These are phyloP conservation scores for Wickerhamomyces xylosicus DNA, from an alignment of 805 yeast species.

Conservation along the genomic window DNA sequence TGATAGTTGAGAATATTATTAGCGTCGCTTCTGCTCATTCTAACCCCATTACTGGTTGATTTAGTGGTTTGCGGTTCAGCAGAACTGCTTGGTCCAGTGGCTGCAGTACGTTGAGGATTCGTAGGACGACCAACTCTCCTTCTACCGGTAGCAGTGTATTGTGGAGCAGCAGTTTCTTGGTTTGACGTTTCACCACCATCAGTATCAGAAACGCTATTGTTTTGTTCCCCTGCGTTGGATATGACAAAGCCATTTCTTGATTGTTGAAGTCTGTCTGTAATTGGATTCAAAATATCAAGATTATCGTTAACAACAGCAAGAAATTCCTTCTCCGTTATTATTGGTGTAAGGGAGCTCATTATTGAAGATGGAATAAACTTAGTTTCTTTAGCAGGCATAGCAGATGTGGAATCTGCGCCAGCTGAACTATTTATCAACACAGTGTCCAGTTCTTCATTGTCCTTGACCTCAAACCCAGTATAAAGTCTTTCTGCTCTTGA, in stretches of 20 bases:
- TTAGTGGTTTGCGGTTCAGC: conserved; percentile 1
- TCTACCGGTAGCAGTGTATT: neutral
- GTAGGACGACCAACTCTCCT: neutral
- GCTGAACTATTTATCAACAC: conserved; percentile 2
- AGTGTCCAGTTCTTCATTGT: too few relatives aligned
- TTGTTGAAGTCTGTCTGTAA: too few relatives aligned
- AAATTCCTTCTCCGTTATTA: conserved; percentile 24
- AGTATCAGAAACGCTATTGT: conserved; percentile 6
- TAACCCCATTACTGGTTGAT: conserved; percentile 1
- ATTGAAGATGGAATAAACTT: conserved; percentile 7
- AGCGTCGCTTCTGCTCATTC: conserved; percentile 5
- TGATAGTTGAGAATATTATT: conserved; percentile 11
- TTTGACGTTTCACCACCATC: conserved; percentile 1
- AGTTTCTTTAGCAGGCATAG: too few relatives aligned
- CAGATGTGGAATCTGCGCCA: conserved; percentile 3
- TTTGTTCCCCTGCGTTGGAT: conserved; percentile 1
- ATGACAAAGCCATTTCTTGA: too few relatives aligned
- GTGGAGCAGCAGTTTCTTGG: neutral
- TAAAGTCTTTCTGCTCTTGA: conserved; percentile 22
- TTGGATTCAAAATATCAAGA: conserved; percentile 6
- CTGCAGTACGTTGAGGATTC: neutral
- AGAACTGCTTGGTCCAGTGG: conserved; percentile 2
- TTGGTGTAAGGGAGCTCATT: conserved; percentile 22
- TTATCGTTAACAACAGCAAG: conserved; percentile 18
- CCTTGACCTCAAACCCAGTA: conserved; percentile 14